Base-by-base conservation (phyloP, 140 eudicot species). In the Erigeron philadelphicus region DNA sequence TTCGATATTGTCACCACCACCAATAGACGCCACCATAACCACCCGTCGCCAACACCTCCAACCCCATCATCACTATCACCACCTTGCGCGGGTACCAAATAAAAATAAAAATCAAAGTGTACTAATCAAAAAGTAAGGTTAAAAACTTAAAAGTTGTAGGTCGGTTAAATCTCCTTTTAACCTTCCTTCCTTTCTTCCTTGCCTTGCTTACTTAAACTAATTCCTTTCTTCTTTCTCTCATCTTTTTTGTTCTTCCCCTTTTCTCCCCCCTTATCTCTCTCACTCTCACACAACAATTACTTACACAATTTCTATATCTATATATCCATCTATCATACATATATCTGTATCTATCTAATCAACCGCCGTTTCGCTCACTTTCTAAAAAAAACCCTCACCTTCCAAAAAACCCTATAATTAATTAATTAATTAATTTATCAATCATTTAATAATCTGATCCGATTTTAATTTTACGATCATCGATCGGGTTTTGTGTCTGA, bases 401-500 rank as follows among this genome's bases (percentile, higher is more conserved):
- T 12, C n/a, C 9, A 60, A 72, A 77, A 77, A 77, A 77, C 76
- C 81, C 76, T 77, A 12, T 64, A 68, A 45, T 70, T 42, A 61
- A 70, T 71, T 44, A 60, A 67, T 72, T 43, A 43, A 17, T 60
- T 47, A 67, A 67, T 72, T 31, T 59, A 50, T 61, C 49, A 8
- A 45, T 45, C 50, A 45, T 3, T 45, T 3, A 11, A 45, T 3
- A 11, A 45, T 45, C 12, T 46, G 6, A 42, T 21, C 8, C 8
- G 11, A 56, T 40, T 16, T 12, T 67, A 62, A 74, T 79, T 61
- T 69, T 53, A 56, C 83, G 80, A 74, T 79, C 72, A 68, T 81
- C 84, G 82, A 83, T 79, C 82, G 83, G 56, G 41, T 79, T 35
- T 53, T 61, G 49, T 60, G 61, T 15, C 65, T 43, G 80, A 84